phyloP scores from a whole-genome alignment of 169 alveolate genomes.

The Toxoplasma gondii region DNA sequence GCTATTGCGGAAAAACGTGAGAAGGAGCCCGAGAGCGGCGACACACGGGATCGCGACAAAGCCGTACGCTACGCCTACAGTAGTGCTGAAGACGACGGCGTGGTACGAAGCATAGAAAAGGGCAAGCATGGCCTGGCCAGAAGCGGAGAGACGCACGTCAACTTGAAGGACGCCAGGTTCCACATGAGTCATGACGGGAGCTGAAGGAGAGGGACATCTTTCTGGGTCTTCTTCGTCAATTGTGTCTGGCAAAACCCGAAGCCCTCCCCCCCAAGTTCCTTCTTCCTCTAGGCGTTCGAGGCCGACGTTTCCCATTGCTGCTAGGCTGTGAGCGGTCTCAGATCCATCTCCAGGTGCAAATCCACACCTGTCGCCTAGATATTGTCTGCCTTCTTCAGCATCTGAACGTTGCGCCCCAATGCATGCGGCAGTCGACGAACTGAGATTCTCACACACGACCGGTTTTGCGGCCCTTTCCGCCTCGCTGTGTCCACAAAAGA shows the following conservation, averaged over 20 bases:
- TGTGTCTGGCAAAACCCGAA: neutral
- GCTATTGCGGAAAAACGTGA: constrained; percentile 18
- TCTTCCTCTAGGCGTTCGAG: neutral
- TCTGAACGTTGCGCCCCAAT: neutral
- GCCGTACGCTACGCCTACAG: neutral
- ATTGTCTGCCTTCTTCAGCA: neutral
- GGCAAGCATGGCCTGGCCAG: neutral
- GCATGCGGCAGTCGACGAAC: neutral
- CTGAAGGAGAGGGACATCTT: neutral
- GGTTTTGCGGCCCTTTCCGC: no score
- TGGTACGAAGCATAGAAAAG: constrained; percentile 41
- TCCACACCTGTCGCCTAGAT: no score
- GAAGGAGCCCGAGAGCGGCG: constrained; percentile 21
- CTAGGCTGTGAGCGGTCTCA: no score
- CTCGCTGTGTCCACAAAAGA: no score
- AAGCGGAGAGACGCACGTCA: neutral
- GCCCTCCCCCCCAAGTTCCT: neutral
- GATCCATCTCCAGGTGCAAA: no score
- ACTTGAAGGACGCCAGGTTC: constrained; percentile 24
- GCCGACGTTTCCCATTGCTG: neutral
- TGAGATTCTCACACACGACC: no score
- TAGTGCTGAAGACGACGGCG: constrained; percentile 15
- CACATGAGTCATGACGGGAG: constrained; percentile 23
- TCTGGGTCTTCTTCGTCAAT: constrained; percentile 1
- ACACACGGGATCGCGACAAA: constrained; percentile 2